Evolutionary conservation across 2,329 filamentous ascomycete genomes (phyloP).

Genomic region (Orbilia brochopaga): DNA sequence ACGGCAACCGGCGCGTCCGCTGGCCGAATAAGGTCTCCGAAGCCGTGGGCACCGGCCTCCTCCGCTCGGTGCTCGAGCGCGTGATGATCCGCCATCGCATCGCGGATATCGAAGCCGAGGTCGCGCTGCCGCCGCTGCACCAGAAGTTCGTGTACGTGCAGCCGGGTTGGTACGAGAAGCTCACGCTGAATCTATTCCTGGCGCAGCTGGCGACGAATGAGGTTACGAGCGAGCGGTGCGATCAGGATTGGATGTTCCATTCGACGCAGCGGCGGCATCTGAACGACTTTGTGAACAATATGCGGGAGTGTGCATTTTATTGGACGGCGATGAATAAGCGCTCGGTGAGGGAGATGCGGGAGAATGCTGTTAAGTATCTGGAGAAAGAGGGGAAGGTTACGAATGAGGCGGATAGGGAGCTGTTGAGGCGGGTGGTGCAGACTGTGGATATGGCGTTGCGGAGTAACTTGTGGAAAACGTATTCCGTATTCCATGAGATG

Average conservation of each 20-base stretch:
- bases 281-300: conserved; percentile 74
- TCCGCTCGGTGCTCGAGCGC: conserved; percentile 74
- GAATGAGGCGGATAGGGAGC: conserved; percentile 67
- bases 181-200: conserved; percentile 82
- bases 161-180: conserved; percentile 81
- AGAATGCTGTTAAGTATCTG: conserved; percentile 73
- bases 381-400: conserved; percentile 65
- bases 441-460: conserved; percentile 67
- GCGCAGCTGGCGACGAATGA: conserved; percentile 85
- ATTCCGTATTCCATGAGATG: conserved; percentile 76
- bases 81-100: conserved; percentile 81
- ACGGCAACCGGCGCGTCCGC: conserved; percentile 13
- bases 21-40: conserved; percentile 25
- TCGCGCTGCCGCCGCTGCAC: conserved; percentile 72
- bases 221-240: conserved; percentile 82
- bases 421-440: conserved; percentile 70
- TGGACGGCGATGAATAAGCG: conserved; percentile 74
- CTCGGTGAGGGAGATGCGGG: conserved; percentile 69
- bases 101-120: conserved; percentile 70
- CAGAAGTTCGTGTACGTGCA: conserved; percentile 76
- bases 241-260: conserved; percentile 89
- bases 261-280: conserved; percentile 72
- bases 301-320: conserved; percentile 82
- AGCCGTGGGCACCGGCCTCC: conserved; percentile 62
- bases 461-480: conserved; percentile 70